These are phyloP conservation scores for Paraphysoderma sedebokerense DNA, from an alignment of 371 early-diverging fungal species.

Conservation along the genomic window DNA sequence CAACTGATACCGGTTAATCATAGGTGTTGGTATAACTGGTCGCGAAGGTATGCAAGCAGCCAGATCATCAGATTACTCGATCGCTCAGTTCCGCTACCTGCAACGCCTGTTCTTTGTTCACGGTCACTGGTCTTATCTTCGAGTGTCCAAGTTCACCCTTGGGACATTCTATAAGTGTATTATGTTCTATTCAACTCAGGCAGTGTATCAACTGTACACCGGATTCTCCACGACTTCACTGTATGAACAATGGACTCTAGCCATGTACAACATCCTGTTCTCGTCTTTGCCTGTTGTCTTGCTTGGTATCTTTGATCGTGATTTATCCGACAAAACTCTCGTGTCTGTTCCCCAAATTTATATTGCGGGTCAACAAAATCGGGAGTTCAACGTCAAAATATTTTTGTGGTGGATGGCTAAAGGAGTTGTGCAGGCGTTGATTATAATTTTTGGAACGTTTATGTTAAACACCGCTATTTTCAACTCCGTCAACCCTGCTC, in stretches of 20 bases:
- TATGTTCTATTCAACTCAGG: conserved; percentile 36
- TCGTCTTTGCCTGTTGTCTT: conserved; percentile 60
- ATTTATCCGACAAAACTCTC: conserved; percentile 42
- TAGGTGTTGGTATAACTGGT: conserved; percentile 53
- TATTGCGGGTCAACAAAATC: conserved; percentile 32
- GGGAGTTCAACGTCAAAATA: conserved; percentile 35
- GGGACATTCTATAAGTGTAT: conserved; percentile 38
- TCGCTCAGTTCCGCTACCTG: conserved; percentile 36
- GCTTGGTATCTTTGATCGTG: conserved; percentile 69
- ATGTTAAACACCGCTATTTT: background rate
- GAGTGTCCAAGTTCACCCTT: conserved; percentile 22
- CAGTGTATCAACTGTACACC: conserved; percentile 35
- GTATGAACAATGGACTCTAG: conserved; percentile 57
- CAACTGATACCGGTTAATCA: conserved; percentile 16
- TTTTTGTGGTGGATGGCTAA: conserved; percentile 44
- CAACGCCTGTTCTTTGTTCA: conserved; percentile 28
- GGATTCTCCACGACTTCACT: conserved; percentile 67
- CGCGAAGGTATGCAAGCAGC: conserved; percentile 54
- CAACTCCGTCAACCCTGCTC: conserved; percentile 5
- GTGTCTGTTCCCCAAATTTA: conserved; percentile 57
- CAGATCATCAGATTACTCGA: conserved; percentile 40
- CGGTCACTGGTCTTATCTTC: conserved; percentile 32
- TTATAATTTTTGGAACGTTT: conserved; percentile 11
- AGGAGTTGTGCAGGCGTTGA: conserved; percentile 35
- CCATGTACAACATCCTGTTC: conserved; percentile 67